A percentile compares a stretch with the other conserved stretches of the same genome.
These are phyloP conservation scores for Talaromyces verruculosus DNA, from an alignment of 2,329 filamentous ascomycete species.

Conservation along the genomic window DNA sequence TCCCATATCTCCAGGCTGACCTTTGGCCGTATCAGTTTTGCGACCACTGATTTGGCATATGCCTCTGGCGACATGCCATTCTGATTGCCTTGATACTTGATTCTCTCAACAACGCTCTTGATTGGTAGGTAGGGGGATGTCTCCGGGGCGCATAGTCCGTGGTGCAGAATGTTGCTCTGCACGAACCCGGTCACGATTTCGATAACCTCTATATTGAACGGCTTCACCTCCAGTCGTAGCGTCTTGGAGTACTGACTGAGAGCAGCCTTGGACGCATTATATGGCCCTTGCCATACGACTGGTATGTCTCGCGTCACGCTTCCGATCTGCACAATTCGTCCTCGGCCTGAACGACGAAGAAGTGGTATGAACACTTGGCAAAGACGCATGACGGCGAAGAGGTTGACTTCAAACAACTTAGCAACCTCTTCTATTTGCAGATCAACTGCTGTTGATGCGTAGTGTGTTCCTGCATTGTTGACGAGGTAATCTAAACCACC, in stretches of 20 bases:
- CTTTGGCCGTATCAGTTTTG: not conserved
- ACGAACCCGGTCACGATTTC: not conserved
- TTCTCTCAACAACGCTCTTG: not conserved
- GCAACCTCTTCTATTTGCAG: not conserved
- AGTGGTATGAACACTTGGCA: constrained; percentile 14
- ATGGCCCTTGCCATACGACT: constrained; percentile 13
- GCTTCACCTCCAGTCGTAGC: not conserved
- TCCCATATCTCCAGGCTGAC: not conserved
- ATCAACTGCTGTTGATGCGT: not conserved
- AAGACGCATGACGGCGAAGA: not conserved
- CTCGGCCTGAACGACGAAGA: constrained; percentile 19
- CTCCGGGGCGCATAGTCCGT: not conserved
- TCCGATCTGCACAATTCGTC: constrained; percentile 26
- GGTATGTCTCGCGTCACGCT: constrained; percentile 24
- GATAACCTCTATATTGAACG: not conserved
- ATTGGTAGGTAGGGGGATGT: not conserved
- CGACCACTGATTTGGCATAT: not conserved
- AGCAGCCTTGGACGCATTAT: constrained; percentile 16
- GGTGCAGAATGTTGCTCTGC: not conserved
- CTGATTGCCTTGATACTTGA: not conserved
- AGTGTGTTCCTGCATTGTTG: not conserved
- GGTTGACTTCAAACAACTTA: not conserved
- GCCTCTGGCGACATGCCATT: not conserved
- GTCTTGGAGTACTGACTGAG: constrained; percentile 6
- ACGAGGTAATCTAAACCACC: not conserved